Conservation (phyloP, 2,329 filamentous ascomycete genomes). For the Aureobasidium sp. region DNA sequence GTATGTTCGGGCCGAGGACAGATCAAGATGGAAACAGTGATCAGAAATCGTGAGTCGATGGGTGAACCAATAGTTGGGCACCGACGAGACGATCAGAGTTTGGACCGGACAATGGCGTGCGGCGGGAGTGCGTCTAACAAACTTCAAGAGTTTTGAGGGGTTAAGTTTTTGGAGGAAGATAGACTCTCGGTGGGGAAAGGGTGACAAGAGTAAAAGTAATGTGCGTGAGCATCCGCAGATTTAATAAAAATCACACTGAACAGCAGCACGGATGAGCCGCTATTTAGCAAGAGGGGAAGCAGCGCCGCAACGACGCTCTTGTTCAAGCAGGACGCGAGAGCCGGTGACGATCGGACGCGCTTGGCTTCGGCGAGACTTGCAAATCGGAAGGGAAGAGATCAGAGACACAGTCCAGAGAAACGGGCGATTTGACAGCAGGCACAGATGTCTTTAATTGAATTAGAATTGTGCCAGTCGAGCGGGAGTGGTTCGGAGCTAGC, state of each 20-base stretch:
- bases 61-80: slow-evolving; percentile 2
- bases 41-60: background rate
- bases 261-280: background rate
- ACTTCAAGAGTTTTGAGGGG: slow-evolving; percentile 6
- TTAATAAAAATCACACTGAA: background rate
- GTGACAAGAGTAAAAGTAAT: slow-evolving; percentile 2
- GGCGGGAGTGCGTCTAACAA: slow-evolving; percentile 9
- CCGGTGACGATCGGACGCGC: slow-evolving; percentile 9
- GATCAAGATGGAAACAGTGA: background rate
- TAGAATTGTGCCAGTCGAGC: slow-evolving; percentile 12
- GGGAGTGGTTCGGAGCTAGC: slow-evolving; percentile 10
- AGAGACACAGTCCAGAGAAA: slow-evolving; percentile 9
- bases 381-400: background rate
- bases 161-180: slow-evolving; percentile 10
- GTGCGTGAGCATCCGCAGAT: background rate
- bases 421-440: slow-evolving; percentile 10
- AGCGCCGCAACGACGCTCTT: background rate
- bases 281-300: slow-evolving; percentile 1
- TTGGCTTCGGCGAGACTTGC: slow-evolving; percentile 9
- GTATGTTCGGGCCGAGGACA: slow-evolving; percentile 5
- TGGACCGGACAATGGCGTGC: slow-evolving; percentile 9
- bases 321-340: background rate
- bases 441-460: slow-evolving; percentile 13
- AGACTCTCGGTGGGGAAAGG: slow-evolving; percentile 8
- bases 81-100: slow-evolving; percentile 6